phyloP scores from a whole-genome alignment of 164 flowering plant genomes.

The Aristolochia contorta region DNA sequence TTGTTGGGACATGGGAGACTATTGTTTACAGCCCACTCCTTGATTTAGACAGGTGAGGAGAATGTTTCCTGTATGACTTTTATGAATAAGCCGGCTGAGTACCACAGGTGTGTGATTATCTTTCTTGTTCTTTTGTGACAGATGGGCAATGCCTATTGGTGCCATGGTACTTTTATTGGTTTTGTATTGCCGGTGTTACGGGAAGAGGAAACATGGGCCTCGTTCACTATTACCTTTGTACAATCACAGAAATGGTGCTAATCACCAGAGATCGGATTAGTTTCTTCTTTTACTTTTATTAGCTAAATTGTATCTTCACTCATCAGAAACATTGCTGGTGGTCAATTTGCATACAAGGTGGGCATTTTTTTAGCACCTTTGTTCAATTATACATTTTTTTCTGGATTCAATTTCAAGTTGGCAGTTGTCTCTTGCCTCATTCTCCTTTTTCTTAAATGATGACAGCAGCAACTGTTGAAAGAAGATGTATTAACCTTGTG shows the following conservation, averaged over 20 bases:
- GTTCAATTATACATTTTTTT: too few species aligned
- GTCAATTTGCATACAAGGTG: too few species aligned
- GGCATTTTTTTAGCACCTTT: too few species aligned
- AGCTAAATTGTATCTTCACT: too few species aligned
- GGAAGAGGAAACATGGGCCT: slow-evolving; percentile 57
- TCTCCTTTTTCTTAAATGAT: too few species aligned
- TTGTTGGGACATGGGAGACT: slow-evolving; percentile 87
- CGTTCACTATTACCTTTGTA: slow-evolving; percentile 61
- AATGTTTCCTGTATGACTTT: neutral
- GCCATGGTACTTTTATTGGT: slow-evolving; percentile 33
- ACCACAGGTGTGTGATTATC: neutral
- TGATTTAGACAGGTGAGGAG: slow-evolving; percentile 84
- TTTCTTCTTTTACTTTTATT: neutral
- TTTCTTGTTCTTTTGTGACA: slow-evolving; percentile 19
- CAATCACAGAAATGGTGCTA: slow-evolving; percentile 37
- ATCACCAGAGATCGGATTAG: slow-evolving; percentile 63
- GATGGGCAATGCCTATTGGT: slow-evolving; percentile 81
- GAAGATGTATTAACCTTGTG: too few species aligned
- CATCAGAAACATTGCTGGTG: too few species aligned
- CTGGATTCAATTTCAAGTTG: too few species aligned
- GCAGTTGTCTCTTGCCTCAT: too few species aligned
- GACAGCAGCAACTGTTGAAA: too few species aligned
- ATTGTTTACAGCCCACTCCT: slow-evolving; percentile 90
- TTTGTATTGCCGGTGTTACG: slow-evolving; percentile 79
- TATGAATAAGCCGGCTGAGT: too few species aligned